Percentiles rank a stretch among this genome's conserved stretches.
Evolutionary conservation across 106 monocot species (phyloP).

Genomic region (Posidonia australis): DNA sequence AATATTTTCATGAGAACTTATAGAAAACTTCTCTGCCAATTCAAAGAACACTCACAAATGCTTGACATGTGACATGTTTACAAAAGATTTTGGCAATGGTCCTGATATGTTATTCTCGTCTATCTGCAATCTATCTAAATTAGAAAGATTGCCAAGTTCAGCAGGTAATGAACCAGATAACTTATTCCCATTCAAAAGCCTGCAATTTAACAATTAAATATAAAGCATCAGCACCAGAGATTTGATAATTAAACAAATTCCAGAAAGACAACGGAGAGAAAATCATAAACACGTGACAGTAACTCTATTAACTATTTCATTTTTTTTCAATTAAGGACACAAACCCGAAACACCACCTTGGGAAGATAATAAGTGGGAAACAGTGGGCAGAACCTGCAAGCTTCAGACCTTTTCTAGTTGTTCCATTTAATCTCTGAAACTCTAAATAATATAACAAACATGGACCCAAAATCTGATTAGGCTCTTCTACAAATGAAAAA

Average conservation of each 20-base stretch:
- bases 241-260: background rate
- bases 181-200: slow-evolving; percentile 86
- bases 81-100: slow-evolving; percentile 72
- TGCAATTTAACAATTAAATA: slow-evolving; percentile 20
- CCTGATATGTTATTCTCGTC: slow-evolving; percentile 95
- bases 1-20: slow-evolving; percentile 1
- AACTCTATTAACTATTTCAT: background rate
- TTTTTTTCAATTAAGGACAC: no score
- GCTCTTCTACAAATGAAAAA: no score
- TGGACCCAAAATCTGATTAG: no score
- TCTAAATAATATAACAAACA: no score
- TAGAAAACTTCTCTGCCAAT: background rate
- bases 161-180: slow-evolving; percentile 80
- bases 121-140: slow-evolving; percentile 87
- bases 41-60: slow-evolving; percentile 71
- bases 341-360: no score
- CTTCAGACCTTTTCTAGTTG: no score
- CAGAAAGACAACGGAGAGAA: background rate
- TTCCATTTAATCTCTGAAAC: no score
- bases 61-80: slow-evolving; percentile 51
- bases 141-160: slow-evolving; percentile 67
- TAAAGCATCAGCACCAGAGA: background rate
- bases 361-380: no score
- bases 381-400: no score
- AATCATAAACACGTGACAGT: background rate